These are phyloP conservation scores for Lactarius sp. DNA, from an alignment of 768 basidiomycete genomes.

Conservation along the genomic window DNA sequence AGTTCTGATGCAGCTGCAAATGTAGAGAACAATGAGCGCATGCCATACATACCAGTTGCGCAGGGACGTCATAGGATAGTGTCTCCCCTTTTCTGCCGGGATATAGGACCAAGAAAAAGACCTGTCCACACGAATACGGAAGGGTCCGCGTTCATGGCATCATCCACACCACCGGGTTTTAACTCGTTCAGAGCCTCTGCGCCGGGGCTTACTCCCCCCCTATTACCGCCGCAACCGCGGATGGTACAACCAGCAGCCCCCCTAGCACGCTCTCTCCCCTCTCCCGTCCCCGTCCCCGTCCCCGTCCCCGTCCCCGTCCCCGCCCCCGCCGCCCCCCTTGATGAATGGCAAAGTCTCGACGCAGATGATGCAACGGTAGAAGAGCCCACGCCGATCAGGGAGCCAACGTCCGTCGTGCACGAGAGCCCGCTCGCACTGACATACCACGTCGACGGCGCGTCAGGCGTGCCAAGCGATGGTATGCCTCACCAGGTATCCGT, in stretches of 20 bases:
- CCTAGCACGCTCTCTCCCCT: too few relatives aligned
- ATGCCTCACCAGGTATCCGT: constrained; percentile 51
- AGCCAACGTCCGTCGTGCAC: constrained; percentile 41
- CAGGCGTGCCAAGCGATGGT: constrained; percentile 53
- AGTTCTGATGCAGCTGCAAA: not conserved
- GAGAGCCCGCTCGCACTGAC: constrained; percentile 51
- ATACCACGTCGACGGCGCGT: constrained; percentile 46
- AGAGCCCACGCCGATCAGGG: constrained; percentile 24
- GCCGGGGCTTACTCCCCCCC: not conserved
- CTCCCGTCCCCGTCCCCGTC: too few relatives aligned
- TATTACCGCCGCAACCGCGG: not conserved
- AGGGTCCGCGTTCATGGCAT: too few relatives aligned
- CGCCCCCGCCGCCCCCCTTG: not conserved
- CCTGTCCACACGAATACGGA: too few relatives aligned
- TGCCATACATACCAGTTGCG: too few relatives aligned
- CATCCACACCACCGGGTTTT: too few relatives aligned
- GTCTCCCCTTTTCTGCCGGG: too few relatives aligned
- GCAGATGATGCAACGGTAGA: not conserved
- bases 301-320: too few relatives aligned
- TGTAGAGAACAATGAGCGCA: too few relatives aligned
- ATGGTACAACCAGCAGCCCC: not conserved
- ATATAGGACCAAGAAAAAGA: too few relatives aligned
- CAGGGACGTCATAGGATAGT: too few relatives aligned
- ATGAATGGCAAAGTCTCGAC: not conserved
- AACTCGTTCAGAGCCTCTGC: not conserved